Evolutionary conservation across 2,329 filamentous ascomycete genomes (phyloP).

Genomic region (Colletotrichum sp.): DNA sequence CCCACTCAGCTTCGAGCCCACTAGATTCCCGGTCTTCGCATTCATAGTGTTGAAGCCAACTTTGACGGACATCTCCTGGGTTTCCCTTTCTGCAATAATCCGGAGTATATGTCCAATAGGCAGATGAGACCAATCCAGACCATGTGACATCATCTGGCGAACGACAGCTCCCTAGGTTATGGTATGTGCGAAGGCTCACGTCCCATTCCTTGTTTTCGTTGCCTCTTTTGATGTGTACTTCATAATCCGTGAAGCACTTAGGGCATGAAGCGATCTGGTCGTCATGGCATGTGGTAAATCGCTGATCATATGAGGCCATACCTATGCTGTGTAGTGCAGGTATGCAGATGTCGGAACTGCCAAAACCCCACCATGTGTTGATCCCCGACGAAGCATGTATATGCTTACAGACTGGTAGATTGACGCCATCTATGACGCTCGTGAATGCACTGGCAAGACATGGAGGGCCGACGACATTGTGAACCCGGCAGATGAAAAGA

Average conservation of each 20-base stretch:
- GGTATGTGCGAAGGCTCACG: background rate
- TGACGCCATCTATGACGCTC: fast-evolving
- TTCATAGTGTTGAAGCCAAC: background rate
- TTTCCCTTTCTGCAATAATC: background rate
- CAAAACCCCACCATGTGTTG: background rate
- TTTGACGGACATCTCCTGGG: fast-evolving
- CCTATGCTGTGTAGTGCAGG: background rate
- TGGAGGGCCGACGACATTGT: background rate
- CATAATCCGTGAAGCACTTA: background rate
- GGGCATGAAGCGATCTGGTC: background rate
- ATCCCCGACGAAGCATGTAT: background rate
- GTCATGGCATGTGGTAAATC: fast-evolving
- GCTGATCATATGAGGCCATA: background rate
- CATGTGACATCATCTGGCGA: background rate
- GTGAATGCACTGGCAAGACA: background rate
- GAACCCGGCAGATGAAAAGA: background rate
- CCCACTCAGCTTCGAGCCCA: background rate
- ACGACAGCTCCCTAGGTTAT: background rate
- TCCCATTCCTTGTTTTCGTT: background rate
- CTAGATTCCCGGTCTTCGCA: background rate
- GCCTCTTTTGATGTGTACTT: background rate
- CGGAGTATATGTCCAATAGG: fast-evolving
- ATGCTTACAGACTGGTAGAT: background rate
- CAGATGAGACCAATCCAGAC: background rate
- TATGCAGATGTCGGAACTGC: background rate